Evolutionary conservation across 1,139 yeast genomes (phyloP), one percentile per base, ranked within the genome.

Genomic region (Saccharomyces hybrid): DNA sequence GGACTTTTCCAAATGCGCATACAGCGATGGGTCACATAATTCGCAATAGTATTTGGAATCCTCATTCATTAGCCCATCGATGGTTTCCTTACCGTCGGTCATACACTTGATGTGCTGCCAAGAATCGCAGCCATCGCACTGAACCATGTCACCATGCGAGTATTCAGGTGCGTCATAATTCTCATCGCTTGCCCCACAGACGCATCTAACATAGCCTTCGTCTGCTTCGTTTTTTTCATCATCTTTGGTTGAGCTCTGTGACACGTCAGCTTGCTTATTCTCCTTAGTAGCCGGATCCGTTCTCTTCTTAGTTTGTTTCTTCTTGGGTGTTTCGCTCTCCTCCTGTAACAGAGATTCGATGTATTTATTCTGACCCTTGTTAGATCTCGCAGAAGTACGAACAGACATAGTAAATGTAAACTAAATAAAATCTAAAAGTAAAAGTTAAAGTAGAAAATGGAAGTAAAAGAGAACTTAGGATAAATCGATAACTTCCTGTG

Each of bases 21-120:
- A 38, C 25, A 38, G 13, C 13, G 44, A 38, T 1, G 81, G 79
- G 53, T 73, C 75, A 65, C 88, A 83, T 31, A 71, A 67, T 56
- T 74, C 75, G 67, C 88, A 83, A 27, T 62, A 59, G 63, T 83
- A 83, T 31, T 68, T 66, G 8, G 76, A 76, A 0, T 84, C 83
- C 1, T 76, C 46, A 26, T 51, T 51, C 46, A 59, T 41, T 41
- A 57, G 49, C 8, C 48, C 46, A 25, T 32, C 27, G 27, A 23
- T 16, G 47, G 20, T n/a, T n/a, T 51, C 57, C 20, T 69, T 67
- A 62, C 77, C 70, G 62, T 76, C 68, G 49, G 87, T 79, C 79
- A 87, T 79, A 69, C 96, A 89, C 54, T 71, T 74, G 34, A 84
- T 81, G 67, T 89, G 96, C 66, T 89, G 96, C 96, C 96, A 89